Conservation (phyloP, 2,329 filamentous ascomycete species). For the Cytospora leucostoma region DNA sequence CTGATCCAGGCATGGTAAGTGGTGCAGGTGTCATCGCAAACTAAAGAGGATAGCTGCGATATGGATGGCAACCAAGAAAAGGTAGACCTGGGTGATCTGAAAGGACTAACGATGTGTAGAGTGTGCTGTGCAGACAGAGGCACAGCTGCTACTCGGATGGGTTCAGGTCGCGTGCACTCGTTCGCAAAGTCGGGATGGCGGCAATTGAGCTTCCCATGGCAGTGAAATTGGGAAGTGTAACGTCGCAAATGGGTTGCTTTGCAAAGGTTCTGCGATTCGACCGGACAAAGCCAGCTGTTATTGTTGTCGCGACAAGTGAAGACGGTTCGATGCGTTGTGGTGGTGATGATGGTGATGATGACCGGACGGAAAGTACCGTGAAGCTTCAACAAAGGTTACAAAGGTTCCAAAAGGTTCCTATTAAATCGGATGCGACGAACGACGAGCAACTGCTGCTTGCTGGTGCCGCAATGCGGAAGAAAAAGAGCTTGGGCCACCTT, state of each 20-base stretch:
- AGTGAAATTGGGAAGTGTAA: not conserved
- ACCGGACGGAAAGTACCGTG: no score
- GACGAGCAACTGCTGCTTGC: not conserved
- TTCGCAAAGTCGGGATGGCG: slow-evolving; percentile 13
- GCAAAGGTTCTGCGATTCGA: slow-evolving; percentile 1
- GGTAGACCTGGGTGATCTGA: not conserved
- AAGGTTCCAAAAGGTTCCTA: not conserved
- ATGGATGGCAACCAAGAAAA: not conserved
- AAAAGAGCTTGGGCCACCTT: slow-evolving; percentile 20
- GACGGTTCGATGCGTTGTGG: slow-evolving; percentile 9
- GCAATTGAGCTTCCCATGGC: slow-evolving; percentile 28
- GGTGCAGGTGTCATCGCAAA: not conserved
- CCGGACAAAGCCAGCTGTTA: not conserved
- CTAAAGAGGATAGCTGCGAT: not conserved
- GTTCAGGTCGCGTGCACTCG: slow-evolving; percentile 15
- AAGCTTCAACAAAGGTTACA: no score
- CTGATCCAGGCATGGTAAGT: not conserved
- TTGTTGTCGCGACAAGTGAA: not conserved
- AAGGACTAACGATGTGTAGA: not conserved
- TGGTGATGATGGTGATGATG: not conserved
- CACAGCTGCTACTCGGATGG: slow-evolving; percentile 10
- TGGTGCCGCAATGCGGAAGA: not conserved
- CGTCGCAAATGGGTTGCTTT: not conserved
- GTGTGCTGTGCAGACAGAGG: not conserved
- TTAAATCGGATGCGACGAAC: not conserved